Base-by-base conservation (phyloP, 2,329 filamentous ascomycete species). In the Thermothelomyces thermophilus region DNA sequence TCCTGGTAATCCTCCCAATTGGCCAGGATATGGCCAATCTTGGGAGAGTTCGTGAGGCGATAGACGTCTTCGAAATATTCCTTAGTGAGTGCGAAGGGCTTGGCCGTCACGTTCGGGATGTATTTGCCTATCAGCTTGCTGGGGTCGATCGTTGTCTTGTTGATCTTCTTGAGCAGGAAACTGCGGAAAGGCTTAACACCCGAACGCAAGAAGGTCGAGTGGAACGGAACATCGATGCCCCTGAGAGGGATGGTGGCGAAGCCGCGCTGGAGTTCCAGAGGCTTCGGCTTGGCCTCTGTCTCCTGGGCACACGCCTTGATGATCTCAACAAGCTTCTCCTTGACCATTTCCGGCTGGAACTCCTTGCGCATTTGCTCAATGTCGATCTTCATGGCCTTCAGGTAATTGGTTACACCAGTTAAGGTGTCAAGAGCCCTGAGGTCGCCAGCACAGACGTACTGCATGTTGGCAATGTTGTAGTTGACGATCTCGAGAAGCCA, bases 1-100 rank as follows among this genome's bases (percentile, higher is more conserved):
- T 79, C 75, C 60, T 80, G 75, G 65, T 86, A 88, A 68, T 82
- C 84, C 43, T 88, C 85, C 85, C 85, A 89, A 74, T 96, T 95
- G 59, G 89, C 87, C 67, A 96, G 68, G 55, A 90, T 84, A 51
- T 86, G 79, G 37, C 83, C 85, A 64, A 90, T 90, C 70, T 84
- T 80, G 58, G 80, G 80, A 52, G 79, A 83, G 73, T 94, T 96
- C 48, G 93, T 98, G 66, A 98, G 73, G 62, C 83, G 82, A 74
- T 97, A 97, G 44, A 98, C 94, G 65, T 97, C 93, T 78, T 98
- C 91, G 71, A 98, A 98, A 74, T 98, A 98, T 74, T 97, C 93
- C 79, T 90, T 95, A 48, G 90, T 95, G 58, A 98, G 76, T 68
- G 90, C 89, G 67, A 98, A 98, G 14, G 93, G 93, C 71, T 84